Conservation (phyloP, 2,329 filamentous ascomycete species). For the Drechslera avenae region DNA sequence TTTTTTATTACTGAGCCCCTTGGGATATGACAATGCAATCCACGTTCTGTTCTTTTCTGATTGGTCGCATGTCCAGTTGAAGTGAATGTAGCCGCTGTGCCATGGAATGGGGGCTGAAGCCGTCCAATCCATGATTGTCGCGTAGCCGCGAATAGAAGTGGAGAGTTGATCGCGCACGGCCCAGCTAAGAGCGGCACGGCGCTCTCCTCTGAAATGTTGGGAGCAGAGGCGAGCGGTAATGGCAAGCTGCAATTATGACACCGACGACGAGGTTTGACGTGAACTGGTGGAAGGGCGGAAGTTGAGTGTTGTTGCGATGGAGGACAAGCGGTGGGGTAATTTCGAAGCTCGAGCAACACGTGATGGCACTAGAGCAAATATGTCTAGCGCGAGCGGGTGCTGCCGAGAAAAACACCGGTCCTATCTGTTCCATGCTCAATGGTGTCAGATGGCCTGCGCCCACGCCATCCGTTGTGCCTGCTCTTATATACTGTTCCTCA, state of each 20-base stretch:
- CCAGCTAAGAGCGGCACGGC: slow-evolving; percentile 30
- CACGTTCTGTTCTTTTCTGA: slow-evolving; percentile 34
- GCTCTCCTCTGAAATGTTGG: slow-evolving; percentile 22
- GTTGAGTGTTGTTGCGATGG: slow-evolving; percentile 32
- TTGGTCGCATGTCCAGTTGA: slow-evolving; percentile 38
- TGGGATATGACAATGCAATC: slow-evolving; percentile 41
- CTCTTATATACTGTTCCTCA: slow-evolving; percentile 2
- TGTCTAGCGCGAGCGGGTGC: slow-evolving; percentile 4
- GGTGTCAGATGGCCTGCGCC: slow-evolving; percentile 6
- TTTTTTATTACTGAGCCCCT: slow-evolving; percentile 37
- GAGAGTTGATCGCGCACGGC: slow-evolving; percentile 44
- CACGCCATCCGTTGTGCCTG: slow-evolving; percentile 9
- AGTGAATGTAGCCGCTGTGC: slow-evolving; percentile 47
- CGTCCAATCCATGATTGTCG: slow-evolving; percentile 49
- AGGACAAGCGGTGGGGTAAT: slow-evolving; percentile 42
- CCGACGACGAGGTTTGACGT: too few species aligned
- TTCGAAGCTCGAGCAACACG: slow-evolving; percentile 35
- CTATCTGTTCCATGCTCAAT: slow-evolving; percentile 9
- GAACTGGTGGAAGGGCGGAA: slow-evolving; percentile 15
- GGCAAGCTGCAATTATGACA: slow-evolving; percentile 7
- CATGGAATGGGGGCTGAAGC: slow-evolving; percentile 45
- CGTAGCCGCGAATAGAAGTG: slow-evolving; percentile 49
- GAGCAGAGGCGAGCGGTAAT: slow-evolving; percentile 10
- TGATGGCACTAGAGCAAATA: slow-evolving; percentile 31
- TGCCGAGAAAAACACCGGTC: slow-evolving; percentile 29